phyloP scores from a whole-genome alignment of 2,329 filamentous ascomycete species.

The Clonostachys solani region DNA sequence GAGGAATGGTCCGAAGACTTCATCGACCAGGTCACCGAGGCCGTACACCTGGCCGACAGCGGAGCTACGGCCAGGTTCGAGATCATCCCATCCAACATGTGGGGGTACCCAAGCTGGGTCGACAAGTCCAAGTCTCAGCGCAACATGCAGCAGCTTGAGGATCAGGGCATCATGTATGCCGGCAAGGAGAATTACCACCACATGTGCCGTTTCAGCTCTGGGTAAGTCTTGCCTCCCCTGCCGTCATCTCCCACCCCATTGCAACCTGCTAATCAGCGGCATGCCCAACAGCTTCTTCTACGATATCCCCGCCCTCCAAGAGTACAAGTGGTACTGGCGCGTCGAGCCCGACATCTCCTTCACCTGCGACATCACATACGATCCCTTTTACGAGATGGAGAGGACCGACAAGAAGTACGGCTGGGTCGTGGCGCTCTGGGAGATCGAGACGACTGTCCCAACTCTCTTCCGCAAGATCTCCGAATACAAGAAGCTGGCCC shows the following conservation, averaged over 20 bases:
- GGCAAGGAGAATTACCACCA: constrained; percentile 32
- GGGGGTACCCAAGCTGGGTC: constrained; percentile 31
- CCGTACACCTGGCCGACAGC: constrained; percentile 23
- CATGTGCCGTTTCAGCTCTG: constrained; percentile 38
- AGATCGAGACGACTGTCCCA: constrained; percentile 34
- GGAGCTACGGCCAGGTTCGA: constrained; percentile 25
- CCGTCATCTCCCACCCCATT: too few relatives aligned
- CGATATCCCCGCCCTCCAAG: constrained; percentile 29
- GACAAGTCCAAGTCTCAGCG: constrained; percentile 20
- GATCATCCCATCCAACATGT: constrained; percentile 30
- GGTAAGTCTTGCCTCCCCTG: constrained; percentile 21
- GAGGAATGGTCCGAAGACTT: constrained; percentile 33
- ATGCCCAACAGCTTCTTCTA: constrained; percentile 29
- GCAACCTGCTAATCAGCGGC: too few relatives aligned
- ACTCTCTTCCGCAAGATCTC: constrained; percentile 32
- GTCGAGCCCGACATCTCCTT: constrained; percentile 39
- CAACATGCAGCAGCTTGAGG: constrained; percentile 24
- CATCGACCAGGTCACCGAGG: constrained; percentile 25
- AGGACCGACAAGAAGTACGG: constrained; percentile 36
- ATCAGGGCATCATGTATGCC: constrained; percentile 26
- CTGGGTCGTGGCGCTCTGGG: constrained; percentile 37
- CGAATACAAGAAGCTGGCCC: constrained; percentile 31
- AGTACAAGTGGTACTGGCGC: constrained; percentile 43
- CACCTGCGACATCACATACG: constrained; percentile 40
- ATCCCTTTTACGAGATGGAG: constrained; percentile 41